Base-by-base conservation (phyloP, 331 rosid genomes). In the Prunus yedoensis region DNA sequence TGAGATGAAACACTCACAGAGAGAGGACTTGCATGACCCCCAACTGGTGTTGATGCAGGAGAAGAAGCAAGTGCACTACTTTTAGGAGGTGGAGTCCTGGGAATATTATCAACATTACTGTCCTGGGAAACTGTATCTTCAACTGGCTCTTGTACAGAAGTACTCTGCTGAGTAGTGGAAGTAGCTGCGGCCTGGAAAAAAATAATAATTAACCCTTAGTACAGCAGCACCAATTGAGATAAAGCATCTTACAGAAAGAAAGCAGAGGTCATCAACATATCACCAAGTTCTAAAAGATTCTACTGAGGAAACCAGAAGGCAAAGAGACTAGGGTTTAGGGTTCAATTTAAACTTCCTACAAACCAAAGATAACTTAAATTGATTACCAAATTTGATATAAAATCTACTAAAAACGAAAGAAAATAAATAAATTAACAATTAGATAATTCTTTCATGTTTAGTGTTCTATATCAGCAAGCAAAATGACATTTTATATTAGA, bases 81-180 rank as follows among this genome's bases (percentile, higher is more conserved):
- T 84, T 91, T 92, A 27, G 94, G 73, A 83, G 98, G 98, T 62
- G 99, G 99, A 59, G 97, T 91, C 85, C 86, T 89, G 5, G 87
- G 81, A 83, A 81, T 75, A 71, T 74, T 85, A 77, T 95, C 99
- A 28, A 87, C 82, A 79, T 80, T 87, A 84, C 85, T 79, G 79
- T 95, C 99, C 70, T 81, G 96, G 63, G 95, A 89, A 21, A 87
- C 86, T n/a, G 91, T 64, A 68, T 92, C 98, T 58, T 95, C 99
- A 79, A 88, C 89, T 74, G 89, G 93, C 86, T 92, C 99, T 85
- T 83, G 93, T 27, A 89, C 75, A 83, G 81, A 80, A 59, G 83
- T 78, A 83, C 73, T 82, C 78, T 30, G 89, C 68, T 81, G 83
- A 77, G 63, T 69, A 82, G 65, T 79, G 77, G 83, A 84, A 57